Conservation (phyloP, 495 filamentous ascomycete species). For the Filosporella fistucella region DNA sequence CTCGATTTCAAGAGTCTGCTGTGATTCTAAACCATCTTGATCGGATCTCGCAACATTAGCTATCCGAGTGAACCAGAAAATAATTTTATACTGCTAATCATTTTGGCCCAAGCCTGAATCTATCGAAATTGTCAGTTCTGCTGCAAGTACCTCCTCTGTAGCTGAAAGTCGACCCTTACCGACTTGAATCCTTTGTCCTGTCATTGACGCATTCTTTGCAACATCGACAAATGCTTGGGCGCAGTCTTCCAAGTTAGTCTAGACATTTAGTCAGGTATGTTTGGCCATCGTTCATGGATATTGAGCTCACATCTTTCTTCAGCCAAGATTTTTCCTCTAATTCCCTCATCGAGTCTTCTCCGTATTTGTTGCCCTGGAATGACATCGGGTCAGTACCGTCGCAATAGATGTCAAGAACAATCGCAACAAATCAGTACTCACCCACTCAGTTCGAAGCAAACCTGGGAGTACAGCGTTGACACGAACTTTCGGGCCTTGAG, state of each 20-base stretch:
- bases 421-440: constrained; percentile 25
- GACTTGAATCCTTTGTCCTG: constrained; percentile 47
- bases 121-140: neutral
- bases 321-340: constrained; percentile 35
- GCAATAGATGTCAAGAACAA: neutral
- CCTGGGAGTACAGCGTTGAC: constrained; percentile 67
- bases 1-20: too few relatives aligned
- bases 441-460: constrained; percentile 71
- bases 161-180: constrained; percentile 28
- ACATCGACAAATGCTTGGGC: constrained; percentile 47
- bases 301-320: constrained; percentile 35
- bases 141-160: neutral
- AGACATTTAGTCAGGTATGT: neutral
- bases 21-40: too few relatives aligned
- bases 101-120: constrained; percentile 7
- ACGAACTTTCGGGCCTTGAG: constrained; percentile 59
- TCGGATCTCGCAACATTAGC: too few relatives aligned
- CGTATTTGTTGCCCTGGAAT: constrained; percentile 40
- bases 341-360: constrained; percentile 34
- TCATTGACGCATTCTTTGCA: constrained; percentile 55
- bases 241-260: constrained; percentile 52
- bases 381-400: neutral
- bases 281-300: neutral
- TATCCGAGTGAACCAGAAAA: too few relatives aligned
- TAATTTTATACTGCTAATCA: neutral